Base-by-base conservation (phyloP, 441 rosid genomes). In the Flueggea neowawraea region DNA sequence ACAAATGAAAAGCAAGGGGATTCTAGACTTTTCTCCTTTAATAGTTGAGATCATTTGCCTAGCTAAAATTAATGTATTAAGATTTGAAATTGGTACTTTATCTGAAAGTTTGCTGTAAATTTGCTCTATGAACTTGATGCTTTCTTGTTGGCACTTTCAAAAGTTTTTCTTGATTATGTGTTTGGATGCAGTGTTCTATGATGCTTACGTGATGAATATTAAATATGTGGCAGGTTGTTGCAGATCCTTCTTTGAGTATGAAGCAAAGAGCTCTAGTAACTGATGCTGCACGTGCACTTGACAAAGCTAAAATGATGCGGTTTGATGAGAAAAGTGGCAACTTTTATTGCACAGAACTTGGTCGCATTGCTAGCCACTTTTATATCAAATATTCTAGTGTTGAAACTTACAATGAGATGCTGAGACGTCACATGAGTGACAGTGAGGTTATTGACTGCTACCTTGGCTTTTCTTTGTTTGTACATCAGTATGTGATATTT, bases 241-340 rank as follows among this genome's bases (percentile, higher is more conserved):
- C 93, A 44, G 99, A 92, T 82, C 97, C 99, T 67, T 84, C 95
- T 66, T 78, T 92, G 82, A 72, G 84, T 67, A 73, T 83, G 69
- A 95, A 92, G 82, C 96, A 87, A 81, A 87, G 99, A 71, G 89
- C 94, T 70, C 86, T 95, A 62, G 83, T 95, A 71, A 73, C 92
- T 57, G 98, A 95, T 83, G 98, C 98, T 76, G 98, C 97, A 65
- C 96, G 99, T 67, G 80, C 97, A 61, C 97, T 95, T 57, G 99
- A 95, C 77, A 92, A 86, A 75, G 99, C 99, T 63, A 95, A 95
- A 82, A 95, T 95, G 99, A 95, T 95, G 99, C 85, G 98, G 61
- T 95, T 95, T 75, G 96, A 95, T 78, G 99, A 95, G 80, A 95
- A 95, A 83, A 92, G 96, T 82, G 99, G 98, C 72, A 95, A 95